Evolutionary conservation across 1,284 basidiomycete genomes (phyloP).

Genomic region (Afroboletus lepidellus): DNA sequence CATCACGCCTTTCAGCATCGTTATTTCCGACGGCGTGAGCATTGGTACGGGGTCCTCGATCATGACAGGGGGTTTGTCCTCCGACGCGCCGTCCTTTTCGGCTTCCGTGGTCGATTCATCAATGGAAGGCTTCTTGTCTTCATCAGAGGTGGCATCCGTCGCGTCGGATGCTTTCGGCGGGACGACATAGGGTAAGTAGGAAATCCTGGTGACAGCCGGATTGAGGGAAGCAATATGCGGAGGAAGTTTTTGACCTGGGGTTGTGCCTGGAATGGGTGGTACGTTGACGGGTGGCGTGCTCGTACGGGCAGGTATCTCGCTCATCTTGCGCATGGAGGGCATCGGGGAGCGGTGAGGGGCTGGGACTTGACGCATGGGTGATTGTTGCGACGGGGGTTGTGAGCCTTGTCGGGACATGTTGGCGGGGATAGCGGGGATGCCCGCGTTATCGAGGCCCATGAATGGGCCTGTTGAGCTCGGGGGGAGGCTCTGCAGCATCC

Average conservation of each 20-base stretch:
- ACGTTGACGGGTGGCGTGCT: constrained; percentile 21
- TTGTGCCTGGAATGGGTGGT: constrained; percentile 28
- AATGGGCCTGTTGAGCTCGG: constrained; percentile 23
- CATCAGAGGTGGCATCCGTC: constrained; percentile 18
- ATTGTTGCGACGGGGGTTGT: constrained; percentile 32
- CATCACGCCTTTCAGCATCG: constrained; percentile 45
- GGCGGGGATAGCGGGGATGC: constrained; percentile 12
- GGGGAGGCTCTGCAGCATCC: constrained; percentile 22
- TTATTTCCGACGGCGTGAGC: constrained; percentile 41
- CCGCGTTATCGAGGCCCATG: constrained; percentile 23
- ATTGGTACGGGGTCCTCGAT: constrained; percentile 34
- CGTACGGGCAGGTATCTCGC: constrained; percentile 20
- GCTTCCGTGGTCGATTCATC: constrained; percentile 13
- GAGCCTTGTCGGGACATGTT: constrained; percentile 23
- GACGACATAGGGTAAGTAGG: constrained; percentile 29
- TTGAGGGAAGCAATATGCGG: constrained; percentile 36
- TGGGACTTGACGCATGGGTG: constrained; percentile 22
- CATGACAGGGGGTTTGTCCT: constrained; percentile 16
- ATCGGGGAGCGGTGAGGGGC: constrained; percentile 26
- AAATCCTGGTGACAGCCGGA: constrained; percentile 33
- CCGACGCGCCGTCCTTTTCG: constrained; percentile 22
- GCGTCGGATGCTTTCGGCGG: constrained; percentile 21
- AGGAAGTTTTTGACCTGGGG: constrained; percentile 33
- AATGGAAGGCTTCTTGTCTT: constrained; percentile 27
- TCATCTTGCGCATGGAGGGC: constrained; percentile 22